These are phyloP conservation scores for Lentinus polychrous DNA, from an alignment of 1,284 basidiomycete genomes.

Conservation along the genomic window DNA sequence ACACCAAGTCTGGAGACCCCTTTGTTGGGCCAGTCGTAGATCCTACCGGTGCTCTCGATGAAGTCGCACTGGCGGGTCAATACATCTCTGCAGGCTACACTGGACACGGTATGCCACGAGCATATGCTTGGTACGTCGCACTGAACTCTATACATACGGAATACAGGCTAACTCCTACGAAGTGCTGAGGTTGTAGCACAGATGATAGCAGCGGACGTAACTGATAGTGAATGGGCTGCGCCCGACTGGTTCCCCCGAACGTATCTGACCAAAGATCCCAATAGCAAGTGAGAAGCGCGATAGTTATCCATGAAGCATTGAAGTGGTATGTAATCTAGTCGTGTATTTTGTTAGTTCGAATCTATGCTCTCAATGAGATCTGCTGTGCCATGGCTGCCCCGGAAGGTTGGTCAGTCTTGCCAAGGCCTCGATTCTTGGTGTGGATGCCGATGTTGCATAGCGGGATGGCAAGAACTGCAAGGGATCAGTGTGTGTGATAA, in stretches of 20 bases:
- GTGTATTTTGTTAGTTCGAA: too few relatives aligned
- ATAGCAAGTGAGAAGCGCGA: not conserved
- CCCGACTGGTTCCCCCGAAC: slow-evolving; percentile 6
- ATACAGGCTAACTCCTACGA: not conserved
- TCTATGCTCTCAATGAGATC: too few relatives aligned
- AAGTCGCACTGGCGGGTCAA: slow-evolving; percentile 41
- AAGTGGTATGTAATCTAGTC: too few relatives aligned
- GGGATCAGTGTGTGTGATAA: too few relatives aligned
- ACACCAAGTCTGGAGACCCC: slow-evolving; percentile 56
- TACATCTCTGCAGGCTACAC: slow-evolving; percentile 72
- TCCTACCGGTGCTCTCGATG: slow-evolving; percentile 15
- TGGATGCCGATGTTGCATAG: too few relatives aligned
- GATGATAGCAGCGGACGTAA: slow-evolving; percentile 7
- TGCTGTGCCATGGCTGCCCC: too few relatives aligned
- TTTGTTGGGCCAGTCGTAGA: slow-evolving; percentile 62
- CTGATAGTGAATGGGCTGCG: not conserved
- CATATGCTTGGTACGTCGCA: slow-evolving; percentile 56
- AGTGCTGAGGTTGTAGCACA: slow-evolving; percentile 8
- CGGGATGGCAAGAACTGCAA: too few relatives aligned
- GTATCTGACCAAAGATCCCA: slow-evolving; percentile 4
- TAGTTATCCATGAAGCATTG: too few relatives aligned
- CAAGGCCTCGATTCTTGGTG: too few relatives aligned
- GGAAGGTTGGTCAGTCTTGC: too few relatives aligned
- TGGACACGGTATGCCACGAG: slow-evolving; percentile 79
- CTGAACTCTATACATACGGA: not conserved